Base-by-base conservation (phyloP, 1,139 yeast genomes). In the Kodamaea alishanica region DNA sequence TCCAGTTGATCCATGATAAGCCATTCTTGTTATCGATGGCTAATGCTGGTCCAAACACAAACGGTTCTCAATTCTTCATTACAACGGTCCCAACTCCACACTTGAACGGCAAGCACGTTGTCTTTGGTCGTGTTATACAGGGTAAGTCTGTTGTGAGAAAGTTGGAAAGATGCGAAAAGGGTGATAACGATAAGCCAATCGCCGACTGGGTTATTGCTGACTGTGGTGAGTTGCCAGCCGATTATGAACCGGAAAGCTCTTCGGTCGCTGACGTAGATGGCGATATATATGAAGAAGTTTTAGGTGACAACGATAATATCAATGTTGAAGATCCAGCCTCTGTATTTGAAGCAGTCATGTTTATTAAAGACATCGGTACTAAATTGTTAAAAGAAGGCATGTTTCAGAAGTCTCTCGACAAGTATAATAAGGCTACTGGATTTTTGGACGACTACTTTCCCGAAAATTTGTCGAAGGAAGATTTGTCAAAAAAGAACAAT, bases 11-110 rank as follows among this genome's bases (percentile, higher is more conserved):
- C 49, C 97, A 92, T 59, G 90, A 82, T 50, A 74, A 75, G 54
- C 97, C 97, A 39, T 90, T 85, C 61, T 70, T 90, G 52, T 75
- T 92, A 54, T 86, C 96, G 12, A 92, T 92, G 97, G 97, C 97
- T 45, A 90, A 89, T 60, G 87, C 96, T 5, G 97, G 97, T 8
- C 90, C 96, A 40, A 81, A 84, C 60, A 90, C 97, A 45, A 92
- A 92, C 59, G 97, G 97, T 1, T 88, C 96, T 0, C 97, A 92
- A 61, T 90, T 89, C 56, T 92, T 92, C 61, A 82, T 92, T 54
- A 86, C 95, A 30, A 83, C 92, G n/a, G 87, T 77, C 4, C 78
- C 85, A 35, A 82, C 92, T 20, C 87, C 92, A 6, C 92, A 85
- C 59, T 73, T 90, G 51, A 92, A 92, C 60, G 95, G 94, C 33